Conservation (phyloP, 1,139 yeast species). For the Lodderomyces parapsilosis region DNA sequence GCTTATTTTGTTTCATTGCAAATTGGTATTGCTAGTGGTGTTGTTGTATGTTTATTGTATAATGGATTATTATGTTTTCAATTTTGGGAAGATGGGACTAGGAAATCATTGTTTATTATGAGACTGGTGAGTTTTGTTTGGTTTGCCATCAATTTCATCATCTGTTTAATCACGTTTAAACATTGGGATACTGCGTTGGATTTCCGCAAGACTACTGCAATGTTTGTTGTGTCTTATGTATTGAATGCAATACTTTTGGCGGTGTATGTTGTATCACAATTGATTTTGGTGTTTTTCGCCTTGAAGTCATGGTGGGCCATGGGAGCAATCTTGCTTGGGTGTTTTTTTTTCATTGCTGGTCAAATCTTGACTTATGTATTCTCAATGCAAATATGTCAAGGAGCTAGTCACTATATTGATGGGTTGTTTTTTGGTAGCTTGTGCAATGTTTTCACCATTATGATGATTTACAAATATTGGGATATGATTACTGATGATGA, state of each 20-base stretch:
- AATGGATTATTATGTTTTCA: conserved; percentile 84
- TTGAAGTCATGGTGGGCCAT: conserved; percentile 83
- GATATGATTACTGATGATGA: conserved; percentile 96
- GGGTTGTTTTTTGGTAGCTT: conserved; percentile 84
- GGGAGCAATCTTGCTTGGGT: conserved; percentile 72
- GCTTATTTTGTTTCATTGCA: conserved; percentile 85
- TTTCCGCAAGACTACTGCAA: conserved; percentile 51
- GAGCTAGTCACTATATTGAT: conserved; percentile 82
- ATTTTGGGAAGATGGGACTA: conserved; percentile 91
- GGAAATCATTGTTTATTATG: conserved; percentile 56
- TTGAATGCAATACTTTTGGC: conserved; percentile 67
- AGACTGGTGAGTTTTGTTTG: conserved; percentile 49
- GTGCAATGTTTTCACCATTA: conserved; percentile 74
- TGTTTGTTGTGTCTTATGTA: conserved; percentile 69
- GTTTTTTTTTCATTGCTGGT: conserved; percentile 75
- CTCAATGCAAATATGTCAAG: conserved; percentile 62
- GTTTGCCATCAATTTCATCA: conserved; percentile 64
- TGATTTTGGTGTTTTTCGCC: conserved; percentile 65
- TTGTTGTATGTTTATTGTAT: conserved; percentile 64
- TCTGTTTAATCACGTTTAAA: conserved; percentile 71
- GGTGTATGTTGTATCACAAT: conserved; percentile 65
- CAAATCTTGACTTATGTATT: conserved; percentile 73
- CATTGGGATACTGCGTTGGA: conserved; percentile 54
- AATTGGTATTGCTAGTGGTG: conserved; percentile 68
- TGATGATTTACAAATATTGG: conserved; percentile 98